phyloP scores from a whole-genome alignment of 2,329 filamentous ascomycete species.

The Sclerotinia spermophila region DNA sequence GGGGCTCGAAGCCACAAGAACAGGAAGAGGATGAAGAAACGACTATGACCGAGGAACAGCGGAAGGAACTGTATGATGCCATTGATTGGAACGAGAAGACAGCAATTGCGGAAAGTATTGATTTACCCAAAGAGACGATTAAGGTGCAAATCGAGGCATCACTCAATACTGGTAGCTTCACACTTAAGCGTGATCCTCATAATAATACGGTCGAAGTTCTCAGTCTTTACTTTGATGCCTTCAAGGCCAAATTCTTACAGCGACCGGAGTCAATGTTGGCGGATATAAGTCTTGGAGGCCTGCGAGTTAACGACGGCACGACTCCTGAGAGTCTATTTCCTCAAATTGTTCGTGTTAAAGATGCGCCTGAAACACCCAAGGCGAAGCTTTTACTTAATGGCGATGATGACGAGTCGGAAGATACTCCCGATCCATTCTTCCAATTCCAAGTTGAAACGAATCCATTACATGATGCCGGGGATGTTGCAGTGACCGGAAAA shows the following conservation, averaged over 20 bases:
- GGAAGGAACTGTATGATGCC: slow-evolving; percentile 92
- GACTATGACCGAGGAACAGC: slow-evolving; percentile 90
- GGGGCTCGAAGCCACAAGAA: slow-evolving; percentile 67
- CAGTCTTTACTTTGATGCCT: slow-evolving; percentile 89
- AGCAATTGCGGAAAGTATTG: slow-evolving; percentile 79
- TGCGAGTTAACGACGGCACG: slow-evolving; percentile 93
- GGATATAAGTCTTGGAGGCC: slow-evolving; percentile 84
- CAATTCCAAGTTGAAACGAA: slow-evolving; percentile 91
- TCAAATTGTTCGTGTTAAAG: slow-evolving; percentile 94
- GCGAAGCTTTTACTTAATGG: slow-evolving; percentile 37
- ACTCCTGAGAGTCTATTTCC: slow-evolving; percentile 87
- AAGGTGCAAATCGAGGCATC: slow-evolving; percentile 91
- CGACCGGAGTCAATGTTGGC: slow-evolving; percentile 86
- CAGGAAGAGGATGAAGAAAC: slow-evolving; percentile 70
- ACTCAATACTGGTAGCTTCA: slow-evolving; percentile 94
- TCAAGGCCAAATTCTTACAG: slow-evolving; percentile 85
- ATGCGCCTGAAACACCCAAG: slow-evolving; percentile 58
- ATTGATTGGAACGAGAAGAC: slow-evolving; percentile 99
- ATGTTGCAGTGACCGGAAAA: slow-evolving; percentile 85
- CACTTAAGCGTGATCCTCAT: slow-evolving; percentile 79
- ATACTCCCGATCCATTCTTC: slow-evolving; percentile 75
- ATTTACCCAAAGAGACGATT: slow-evolving; percentile 84
- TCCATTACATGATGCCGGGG: slow-evolving; percentile 85
- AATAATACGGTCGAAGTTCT: slow-evolving; percentile 76
- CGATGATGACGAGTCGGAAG: slow-evolving; percentile 40